phyloP scores from a whole-genome alignment of 2,329 filamentous ascomycete species.

The Scolecobasidium constrictum region DNA sequence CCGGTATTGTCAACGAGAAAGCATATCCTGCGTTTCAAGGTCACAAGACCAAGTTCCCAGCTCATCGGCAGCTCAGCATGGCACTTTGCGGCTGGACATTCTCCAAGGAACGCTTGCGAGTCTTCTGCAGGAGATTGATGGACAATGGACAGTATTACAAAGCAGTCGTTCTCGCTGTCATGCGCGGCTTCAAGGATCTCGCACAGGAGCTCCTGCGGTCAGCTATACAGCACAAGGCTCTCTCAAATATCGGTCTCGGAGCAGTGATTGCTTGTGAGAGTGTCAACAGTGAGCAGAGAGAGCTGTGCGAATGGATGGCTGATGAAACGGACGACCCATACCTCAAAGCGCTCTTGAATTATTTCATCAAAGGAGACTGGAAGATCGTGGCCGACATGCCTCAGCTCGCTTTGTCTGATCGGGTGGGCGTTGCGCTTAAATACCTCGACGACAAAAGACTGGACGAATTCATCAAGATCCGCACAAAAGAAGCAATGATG shows the following conservation, averaged over 20 bases:
- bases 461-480: constrained; percentile 31
- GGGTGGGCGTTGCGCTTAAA: constrained; percentile 59
- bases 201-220: constrained; percentile 61
- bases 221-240: constrained; percentile 57
- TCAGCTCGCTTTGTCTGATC: constrained; percentile 63
- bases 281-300: constrained; percentile 47
- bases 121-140: constrained; percentile 39
- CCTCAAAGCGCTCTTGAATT: constrained; percentile 65
- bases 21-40: constrained; percentile 54
- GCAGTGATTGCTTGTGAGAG: constrained; percentile 37
- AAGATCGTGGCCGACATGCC: constrained; percentile 59
- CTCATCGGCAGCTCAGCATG: constrained; percentile 64
- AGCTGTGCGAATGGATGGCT: constrained; percentile 51
- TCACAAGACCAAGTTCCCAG: constrained; percentile 50
- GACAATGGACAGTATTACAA: constrained; percentile 54
- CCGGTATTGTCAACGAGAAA: constrained; percentile 51
- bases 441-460: constrained; percentile 52
- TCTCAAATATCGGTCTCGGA: constrained; percentile 41
- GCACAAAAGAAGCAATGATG: constrained; percentile 49
- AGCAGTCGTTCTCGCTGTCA: constrained; percentile 65
- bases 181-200: constrained; percentile 57
- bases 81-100: constrained; percentile 64
- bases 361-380: constrained; percentile 71
- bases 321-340: constrained; percentile 64
- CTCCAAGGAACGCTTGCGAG: constrained; percentile 39